Base-by-base conservation (phyloP, 495 filamentous ascomycete species). In the Melanomma pulvis-pyrius region DNA sequence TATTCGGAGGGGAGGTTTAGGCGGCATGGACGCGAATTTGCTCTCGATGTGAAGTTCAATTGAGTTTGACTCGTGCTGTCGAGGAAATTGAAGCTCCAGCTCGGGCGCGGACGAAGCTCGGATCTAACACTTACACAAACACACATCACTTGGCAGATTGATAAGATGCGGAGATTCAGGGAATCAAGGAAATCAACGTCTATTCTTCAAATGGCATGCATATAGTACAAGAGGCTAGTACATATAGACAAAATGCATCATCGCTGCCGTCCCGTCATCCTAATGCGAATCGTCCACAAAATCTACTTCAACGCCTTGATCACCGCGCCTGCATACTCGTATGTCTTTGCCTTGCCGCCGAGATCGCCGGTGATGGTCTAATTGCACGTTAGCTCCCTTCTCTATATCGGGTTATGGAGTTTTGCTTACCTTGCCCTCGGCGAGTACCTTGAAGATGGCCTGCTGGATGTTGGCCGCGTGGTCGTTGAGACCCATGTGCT, bases 401-500 rank as follows among this genome's bases (percentile, higher is more conserved):
- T 41, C 9, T 30, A 44, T 34, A 24, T 41, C 2, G 5, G 3
- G n/a, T 41, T 4, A 11, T 9, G 32, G 39, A 5, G 13, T 34
- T 56, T 61, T 12, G 67, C 81, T 73, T 70, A 87, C 84, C 89
- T 96, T 97, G 79, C 96, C 94, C 82, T 98, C 93, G 24, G 92
- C 88, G 58, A 98, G 83, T 32, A 92, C 96, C 74, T 88, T 90
- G 77, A 98, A 97, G 71, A 91, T 96, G 55, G 96, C 94, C 76
- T 85, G 90, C 84, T 97, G 91, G 74, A 98, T 98, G 74, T 85
- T 87, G 74, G 85, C 80, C 58, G 96, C 94, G 75, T 97, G 87
- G 61, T 92, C 84, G 74, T 82, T 85, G 58, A 98, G 83, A 70
- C 89, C 89, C 96, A 98, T 98, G 81, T 98, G 96, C 77, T 96